phyloP scores from a whole-genome alignment of 176 grass and related monocot species.

The Aegilops sharonensis region DNA sequence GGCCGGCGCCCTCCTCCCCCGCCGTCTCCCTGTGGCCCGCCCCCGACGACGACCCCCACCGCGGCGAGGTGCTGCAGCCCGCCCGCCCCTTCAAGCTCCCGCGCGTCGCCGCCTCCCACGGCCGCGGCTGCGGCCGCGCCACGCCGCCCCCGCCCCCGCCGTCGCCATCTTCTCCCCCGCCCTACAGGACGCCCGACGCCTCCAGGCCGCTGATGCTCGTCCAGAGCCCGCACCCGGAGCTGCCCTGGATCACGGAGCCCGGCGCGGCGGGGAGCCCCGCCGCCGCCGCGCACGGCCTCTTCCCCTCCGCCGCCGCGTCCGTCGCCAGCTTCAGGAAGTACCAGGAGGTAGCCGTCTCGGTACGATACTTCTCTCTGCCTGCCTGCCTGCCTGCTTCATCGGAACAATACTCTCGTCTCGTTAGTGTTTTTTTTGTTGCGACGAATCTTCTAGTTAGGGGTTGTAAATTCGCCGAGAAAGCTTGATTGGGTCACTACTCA shows the following conservation, averaged over 20 bases:
- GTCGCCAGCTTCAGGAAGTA: slow-evolving; percentile 75
- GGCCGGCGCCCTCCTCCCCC: not conserved
- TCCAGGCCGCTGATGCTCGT: slow-evolving; percentile 34
- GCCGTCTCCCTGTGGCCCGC: not conserved
- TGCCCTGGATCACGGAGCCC: not conserved
- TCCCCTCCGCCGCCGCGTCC: slow-evolving; percentile 58
- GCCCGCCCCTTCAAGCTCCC: slow-evolving; percentile 45
- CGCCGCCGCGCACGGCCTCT: slow-evolving; percentile 25
- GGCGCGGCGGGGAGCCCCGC: not conserved
- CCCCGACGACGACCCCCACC: slow-evolving; percentile 31
- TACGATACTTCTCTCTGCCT: slow-evolving; percentile 24
- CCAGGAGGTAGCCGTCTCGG: slow-evolving; percentile 69
- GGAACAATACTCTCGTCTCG: not conserved
- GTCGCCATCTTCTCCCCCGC: not conserved
- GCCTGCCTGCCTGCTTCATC: not conserved
- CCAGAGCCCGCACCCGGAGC: slow-evolving; percentile 48
- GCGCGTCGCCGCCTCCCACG: slow-evolving; percentile 38
- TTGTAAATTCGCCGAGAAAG: not conserved
- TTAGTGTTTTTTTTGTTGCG: not conserved
- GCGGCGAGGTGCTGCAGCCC: slow-evolving; percentile 65
- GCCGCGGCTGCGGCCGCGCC: not conserved
- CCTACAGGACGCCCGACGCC: slow-evolving; percentile 27
- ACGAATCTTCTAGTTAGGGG: not conserved
- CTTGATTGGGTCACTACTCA: not conserved
- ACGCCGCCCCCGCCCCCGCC: slow-evolving; percentile 5